These are phyloP conservation scores for Phytophthora constricta DNA, from an alignment of 352 stramenopile species.

Conservation along the genomic window DNA sequence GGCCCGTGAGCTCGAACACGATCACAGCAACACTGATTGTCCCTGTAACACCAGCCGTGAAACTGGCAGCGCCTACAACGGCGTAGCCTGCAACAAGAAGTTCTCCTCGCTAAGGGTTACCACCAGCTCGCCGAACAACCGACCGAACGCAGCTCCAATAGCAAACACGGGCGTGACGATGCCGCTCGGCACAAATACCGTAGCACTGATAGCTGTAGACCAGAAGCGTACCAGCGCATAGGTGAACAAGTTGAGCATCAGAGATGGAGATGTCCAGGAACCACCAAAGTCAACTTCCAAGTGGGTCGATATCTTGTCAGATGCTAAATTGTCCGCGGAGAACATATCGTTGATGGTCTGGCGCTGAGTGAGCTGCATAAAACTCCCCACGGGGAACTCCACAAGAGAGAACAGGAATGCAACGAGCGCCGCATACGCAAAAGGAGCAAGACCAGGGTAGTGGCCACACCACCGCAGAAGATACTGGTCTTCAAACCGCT, in stretches of 20 bases:
- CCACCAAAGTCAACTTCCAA: slow-evolving; percentile 50
- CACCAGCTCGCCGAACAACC: slow-evolving; percentile 90
- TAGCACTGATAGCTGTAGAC: slow-evolving; percentile 77
- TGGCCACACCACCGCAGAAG: slow-evolving; percentile 25
- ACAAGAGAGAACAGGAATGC: slow-evolving; percentile 71
- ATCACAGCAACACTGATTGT: slow-evolving; percentile 86
- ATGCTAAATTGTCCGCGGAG: slow-evolving; percentile 60
- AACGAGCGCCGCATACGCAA: slow-evolving; percentile 72
- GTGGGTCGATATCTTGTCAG: slow-evolving; percentile 38
- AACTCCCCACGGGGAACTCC: slow-evolving; percentile 79
- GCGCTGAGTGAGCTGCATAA: slow-evolving; percentile 79
- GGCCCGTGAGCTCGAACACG: slow-evolving; percentile 88
- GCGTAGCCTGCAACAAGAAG: slow-evolving; percentile 75
- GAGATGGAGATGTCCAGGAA: slow-evolving; percentile 66
- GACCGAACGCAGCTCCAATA: slow-evolving; percentile 85
- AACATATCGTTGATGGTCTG: slow-evolving; percentile 91
- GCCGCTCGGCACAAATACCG: slow-evolving; percentile 87
- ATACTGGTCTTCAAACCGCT: slow-evolving; percentile 41
- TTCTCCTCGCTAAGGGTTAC: slow-evolving; percentile 58
- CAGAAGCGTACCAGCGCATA: slow-evolving; percentile 83
- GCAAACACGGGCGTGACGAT: slow-evolving; percentile 93
- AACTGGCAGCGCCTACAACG: slow-evolving; percentile 81
- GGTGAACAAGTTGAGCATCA: slow-evolving; percentile 69
- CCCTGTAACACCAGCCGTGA: slow-evolving; percentile 81
- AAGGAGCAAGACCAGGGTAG: slow-evolving; percentile 47